Evolutionary conservation across 2,329 filamentous ascomycete species (phyloP), one percentile per base, ranked within the genome.

Genomic region (Diaporthe vaccinii): DNA sequence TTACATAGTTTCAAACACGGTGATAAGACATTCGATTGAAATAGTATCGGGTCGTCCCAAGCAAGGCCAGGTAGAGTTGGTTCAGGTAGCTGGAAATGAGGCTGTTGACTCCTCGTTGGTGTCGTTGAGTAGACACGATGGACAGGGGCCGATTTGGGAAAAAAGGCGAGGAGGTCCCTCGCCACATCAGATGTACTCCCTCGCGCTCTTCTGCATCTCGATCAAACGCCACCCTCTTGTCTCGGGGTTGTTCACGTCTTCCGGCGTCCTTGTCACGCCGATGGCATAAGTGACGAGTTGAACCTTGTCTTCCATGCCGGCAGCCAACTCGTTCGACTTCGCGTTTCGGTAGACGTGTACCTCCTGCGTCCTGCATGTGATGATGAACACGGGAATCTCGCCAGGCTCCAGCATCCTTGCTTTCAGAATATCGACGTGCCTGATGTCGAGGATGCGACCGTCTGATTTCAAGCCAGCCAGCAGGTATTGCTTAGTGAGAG

Each of bases 261-360:
- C 97, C 2, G 97, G 93, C 76, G 98, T 92, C 78, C 97, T 90
- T 4, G 97, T 99, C 76, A 99, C 94, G 80, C 97, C 97, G 79
- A 99, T 98, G 78, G 96, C 97, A 82, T 99, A 99, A 2, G 97
- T 98, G 79, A 99, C 97, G 79, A 98, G 92, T 86, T 99, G 97
- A 34, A 99, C 97, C 86, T 96, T 97, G 86, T 99, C 97, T 85
- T 99, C 97, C 95, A 98, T 98, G 58, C 97, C 97, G 17, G 96
- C 96, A 4, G 96, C 96, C 65, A 99, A 91, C 84, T 98, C 89
- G 78, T 93, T 93, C 1, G 93, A 93, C 89, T 99, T 98, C 75
- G 93, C 92, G 78, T 98, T 98, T 77, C 94, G 91, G 87, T 98
- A 99, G 22, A 98, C 96, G 82, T 99, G 97, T 15, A 99, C 96